phyloP scores from a whole-genome alignment of 345 rosid species.

The Gossypium stocksii region DNA sequence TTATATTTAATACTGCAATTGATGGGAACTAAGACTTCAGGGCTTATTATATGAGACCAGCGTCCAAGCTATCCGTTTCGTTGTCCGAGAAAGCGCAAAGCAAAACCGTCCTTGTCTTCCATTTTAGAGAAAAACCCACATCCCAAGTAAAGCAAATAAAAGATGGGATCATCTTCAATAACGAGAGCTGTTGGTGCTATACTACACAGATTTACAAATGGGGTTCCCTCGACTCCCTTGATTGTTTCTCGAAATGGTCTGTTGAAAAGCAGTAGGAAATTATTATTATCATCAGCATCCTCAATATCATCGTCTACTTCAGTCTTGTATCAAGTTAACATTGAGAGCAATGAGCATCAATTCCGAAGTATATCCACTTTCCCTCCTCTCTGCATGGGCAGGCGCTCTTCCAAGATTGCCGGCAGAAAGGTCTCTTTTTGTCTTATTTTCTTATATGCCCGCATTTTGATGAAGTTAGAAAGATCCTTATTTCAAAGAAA shows the following conservation, averaged over 20 bases:
- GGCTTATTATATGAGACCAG: background rate
- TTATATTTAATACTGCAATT: background rate
- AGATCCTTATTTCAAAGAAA: too few relatives aligned
- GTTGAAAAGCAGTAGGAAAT: conserved; percentile 16
- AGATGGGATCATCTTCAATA: conserved; percentile 36
- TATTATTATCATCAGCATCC: conserved; percentile 35
- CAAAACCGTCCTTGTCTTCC: background rate
- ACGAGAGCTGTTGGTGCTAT: conserved; percentile 40
- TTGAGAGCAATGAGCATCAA: conserved; percentile 12
- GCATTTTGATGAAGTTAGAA: background rate
- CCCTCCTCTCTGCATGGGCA: conserved; percentile 77
- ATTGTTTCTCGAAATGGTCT: conserved; percentile 28
- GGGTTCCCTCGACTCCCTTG: conserved; percentile 29
- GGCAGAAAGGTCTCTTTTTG: conserved; percentile 61
- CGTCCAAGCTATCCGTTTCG: background rate
- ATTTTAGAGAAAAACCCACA: background rate
- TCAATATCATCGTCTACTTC: conserved; percentile 31
- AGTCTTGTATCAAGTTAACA: conserved; percentile 21
- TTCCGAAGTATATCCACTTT: conserved; percentile 50
- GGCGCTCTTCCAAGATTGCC: conserved; percentile 87
- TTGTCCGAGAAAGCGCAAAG: background rate
- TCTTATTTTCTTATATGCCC: background rate
- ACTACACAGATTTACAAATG: conserved; percentile 41
- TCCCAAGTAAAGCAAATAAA: background rate
- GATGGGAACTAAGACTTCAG: background rate